Evolutionary conservation across 768 basidiomycete genomes (phyloP), one percentile per base, ranked within the genome.

Genomic region (Pisolithus orientalis): DNA sequence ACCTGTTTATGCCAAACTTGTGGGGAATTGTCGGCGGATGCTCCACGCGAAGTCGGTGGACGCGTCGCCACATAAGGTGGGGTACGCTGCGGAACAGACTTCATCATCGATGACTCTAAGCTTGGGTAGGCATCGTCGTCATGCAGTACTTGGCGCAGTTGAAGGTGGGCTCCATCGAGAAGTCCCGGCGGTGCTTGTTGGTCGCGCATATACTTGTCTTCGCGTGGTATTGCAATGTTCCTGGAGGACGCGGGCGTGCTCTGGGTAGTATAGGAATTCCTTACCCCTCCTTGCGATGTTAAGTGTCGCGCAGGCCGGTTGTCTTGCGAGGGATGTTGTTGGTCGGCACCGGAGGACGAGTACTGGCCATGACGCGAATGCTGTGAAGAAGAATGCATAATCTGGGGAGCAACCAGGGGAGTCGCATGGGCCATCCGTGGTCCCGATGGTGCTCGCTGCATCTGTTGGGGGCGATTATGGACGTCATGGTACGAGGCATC

Each of bases 251-350:
- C 53, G 3, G 57, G 38, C n/a, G 58, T 46, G 10, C 61, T 68
- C 40, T 68, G 67, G 10, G 68, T 65, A 16, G 70, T 58, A 67
- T 69, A 68, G 13, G 68, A 59, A 21, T 62, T 59, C 50, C 66
- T 59, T 32, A 70, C 53, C 5, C 62, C 68, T 40, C 59, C 50
- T 6, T 47, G n/a, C 45, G 49, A 50, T 34, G 56, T 28, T 24
- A 32, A 47, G 17, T 44, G 51, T 44, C 59, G 56, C 29, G 50
- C 64, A 27, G 47, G 37, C 37, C 51, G 55, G 13, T 10, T 40
- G 13, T 63, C 59, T 2, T 21, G 21, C 14, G 50, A 42, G 6
- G 38, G 10, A 13, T 48, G 59, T 44, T 56, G 61, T 16, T 63
- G 57, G 44, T 31, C 24, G n/a, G 47, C 43, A n/a, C 57, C 28